Base-by-base conservation (phyloP, 345 rosid genomes). In the Turritis glabra region DNA sequence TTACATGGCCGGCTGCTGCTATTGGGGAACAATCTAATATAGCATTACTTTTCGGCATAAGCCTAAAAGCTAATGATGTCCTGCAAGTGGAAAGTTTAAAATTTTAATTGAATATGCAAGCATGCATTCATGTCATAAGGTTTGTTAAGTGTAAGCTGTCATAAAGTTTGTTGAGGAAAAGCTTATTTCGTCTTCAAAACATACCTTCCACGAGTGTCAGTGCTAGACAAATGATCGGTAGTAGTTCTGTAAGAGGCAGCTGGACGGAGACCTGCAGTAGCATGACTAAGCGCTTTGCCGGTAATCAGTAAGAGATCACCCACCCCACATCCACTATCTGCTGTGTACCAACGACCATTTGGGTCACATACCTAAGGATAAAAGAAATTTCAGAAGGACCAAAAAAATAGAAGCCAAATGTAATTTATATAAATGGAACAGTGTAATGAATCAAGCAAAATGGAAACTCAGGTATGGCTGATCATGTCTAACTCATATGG, bases 21-120 rank as follows among this genome's bases (percentile, higher is more conserved):
- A 95, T 83, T 30, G 92, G 99, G 72, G 97, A 85, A 77, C 97
- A 90, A 87, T 95, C 99, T 80, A 95, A 86, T 80, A 95, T 74
- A 52, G 99, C 97, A 79, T 90, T 95, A 68, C 92, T 85, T 79
- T 89, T 97, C 3, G 99, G 99, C 95, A 95, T 90, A 64, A 95
- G 97, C 83, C 96, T 88, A 77, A 90, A 95, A 60, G 88, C 89
- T 76, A 95, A 60, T 40, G 97, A 88, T 53, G 89, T 83, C 89
- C 99, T 95, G 86, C 55, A 62, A 60, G 33, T 53, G 59, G 48
- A 37, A 19, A 60, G 4, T 22, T 23, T 0, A 5, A 32, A 15
- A n/a, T 26, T 14, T 19, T 10, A 43, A 4, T 44, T 7, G 52
- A 19, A 61, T 15, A 43, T 79, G 38, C 32, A 61, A 18, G 56